Base-by-base conservation (phyloP, 805 yeast species). In the Hanseniaspora thailandica region DNA sequence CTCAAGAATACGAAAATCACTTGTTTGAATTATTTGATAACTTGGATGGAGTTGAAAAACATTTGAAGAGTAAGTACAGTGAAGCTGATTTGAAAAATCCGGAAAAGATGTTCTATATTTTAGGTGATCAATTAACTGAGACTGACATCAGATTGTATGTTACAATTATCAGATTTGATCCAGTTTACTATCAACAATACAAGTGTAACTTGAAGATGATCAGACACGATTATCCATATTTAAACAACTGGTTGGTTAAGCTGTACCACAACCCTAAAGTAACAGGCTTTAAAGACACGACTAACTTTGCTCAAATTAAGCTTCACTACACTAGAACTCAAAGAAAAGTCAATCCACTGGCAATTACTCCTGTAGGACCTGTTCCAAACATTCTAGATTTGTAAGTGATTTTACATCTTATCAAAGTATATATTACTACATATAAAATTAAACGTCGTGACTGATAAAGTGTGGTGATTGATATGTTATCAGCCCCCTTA, bases 101-200 rank as follows among this genome's bases (percentile, higher is more conserved):
- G 31, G 59, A 63, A 54, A 35, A 25, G 20, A 35, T 57, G 62
- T 61, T 71, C 33, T 83, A 68, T 63, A 66, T 88, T 49, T 62
- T 80, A 8, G 90, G 89, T 5, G 73, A 79, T 54, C 70, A 67
- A 45, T 69, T 90, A 52, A 89, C 97, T 1, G 96, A 90, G 69
- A 95, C 95, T 6, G 98, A 90, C 66, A 74, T 90, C 55, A 76
- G 97, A 58, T 76, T 90, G 47, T 90, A 71, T 70, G 81, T 96
- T 23, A 90, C 97, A 2, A 81, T 90, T 55, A 73, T 87, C 44
- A 78, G 98, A 61, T 90, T 90, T 62, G 97, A 90, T 66, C 84
- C 94, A 1, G 95, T 88, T 22, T 90, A 90, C 64, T 90, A 84
- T 52, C 96, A 89, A 68, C 97, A 90, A 67, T 93, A 93, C 78